Evolutionary conservation across 768 basidiomycete species (phyloP).

Genomic region (Serendipita indica): DNA sequence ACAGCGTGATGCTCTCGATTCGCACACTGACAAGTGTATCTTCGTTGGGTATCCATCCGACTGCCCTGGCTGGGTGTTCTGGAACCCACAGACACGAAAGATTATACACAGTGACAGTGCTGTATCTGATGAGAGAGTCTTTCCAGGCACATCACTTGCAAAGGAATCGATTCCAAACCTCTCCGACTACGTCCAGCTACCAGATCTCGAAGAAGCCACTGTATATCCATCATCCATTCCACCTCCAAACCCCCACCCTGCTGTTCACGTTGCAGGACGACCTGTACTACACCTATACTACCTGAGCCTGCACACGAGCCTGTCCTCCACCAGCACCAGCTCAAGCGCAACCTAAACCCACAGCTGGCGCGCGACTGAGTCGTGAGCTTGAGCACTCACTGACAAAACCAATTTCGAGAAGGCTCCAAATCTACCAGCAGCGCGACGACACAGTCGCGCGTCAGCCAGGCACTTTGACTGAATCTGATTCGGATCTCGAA

Average conservation of each 20-base stretch:
- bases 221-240: neutral
- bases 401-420: no score
- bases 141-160: slow-evolving; percentile 14
- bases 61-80: slow-evolving; percentile 26
- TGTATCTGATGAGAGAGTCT: slow-evolving; percentile 24
- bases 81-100: slow-evolving; percentile 21
- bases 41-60: slow-evolving; percentile 26
- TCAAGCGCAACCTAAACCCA: neutral
- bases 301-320: no score
- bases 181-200: neutral
- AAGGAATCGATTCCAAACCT: neutral
- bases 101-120: slow-evolving; percentile 20
- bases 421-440: neutral
- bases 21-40: slow-evolving; percentile 22
- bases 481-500: neutral
- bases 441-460: neutral
- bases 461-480: neutral
- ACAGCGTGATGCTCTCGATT: slow-evolving; percentile 10
- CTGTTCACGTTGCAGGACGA: neutral
- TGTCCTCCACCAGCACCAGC: neutral
- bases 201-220: neutral
- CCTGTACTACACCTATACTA: no score
- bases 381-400: no score
- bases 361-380: neutral
- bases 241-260: neutral